Evolutionary conservation across 2,329 filamentous ascomycete species (phyloP), one percentile per base, ranked within the genome.

Genomic region (Periconia sp.): DNA sequence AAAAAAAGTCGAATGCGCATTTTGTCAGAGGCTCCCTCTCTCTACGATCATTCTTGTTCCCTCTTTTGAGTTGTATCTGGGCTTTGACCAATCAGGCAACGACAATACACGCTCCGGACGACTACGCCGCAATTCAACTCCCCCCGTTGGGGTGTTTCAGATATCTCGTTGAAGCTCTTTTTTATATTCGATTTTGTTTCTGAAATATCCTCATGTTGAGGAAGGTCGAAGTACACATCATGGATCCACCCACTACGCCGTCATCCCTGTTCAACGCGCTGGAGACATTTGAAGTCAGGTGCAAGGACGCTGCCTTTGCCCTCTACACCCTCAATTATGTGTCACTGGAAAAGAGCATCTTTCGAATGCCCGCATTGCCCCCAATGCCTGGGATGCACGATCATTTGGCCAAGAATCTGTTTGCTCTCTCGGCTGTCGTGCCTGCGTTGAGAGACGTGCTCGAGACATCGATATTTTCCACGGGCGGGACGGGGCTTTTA

Each of bases 271-370:
- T 40, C 22, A 7, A 21, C 15, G 24, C 43, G 15, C 18, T 49
- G 16, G 12, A 36, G 18, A 13, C 23, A 6, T 24, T 48, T 21
- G 31, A 38, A 23, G 24, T 17, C n/a, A 17, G n/a, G 5, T 40
- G n/a, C 5, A 30, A 36, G 19, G 15, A 44, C 4, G 36, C 42
- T 19, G 48, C 49, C 1, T 36, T 55, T 32, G 12, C 30, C 5
- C 43, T 55, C 15, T 40, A 44, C 21, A 42, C 52, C 5, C 26
- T 48, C 33, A 44, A 36, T 16, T 29, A 55, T 40, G n/a, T 44
- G 10, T 28, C 28, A 2, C 3, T 21, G n/a, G 12, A 17, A 16
- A n/a, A n/a, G n/a, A n/a, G n/a, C n/a, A n/a, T n/a, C n/a, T n/a
- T n/a, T n/a, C n/a, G n/a, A n/a, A n/a, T n/a, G n/a, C n/a, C n/a